These are phyloP conservation scores for Helicostylum pulchrum DNA, from an alignment of 192 early-diverging fungal species.

Conservation along the genomic window DNA sequence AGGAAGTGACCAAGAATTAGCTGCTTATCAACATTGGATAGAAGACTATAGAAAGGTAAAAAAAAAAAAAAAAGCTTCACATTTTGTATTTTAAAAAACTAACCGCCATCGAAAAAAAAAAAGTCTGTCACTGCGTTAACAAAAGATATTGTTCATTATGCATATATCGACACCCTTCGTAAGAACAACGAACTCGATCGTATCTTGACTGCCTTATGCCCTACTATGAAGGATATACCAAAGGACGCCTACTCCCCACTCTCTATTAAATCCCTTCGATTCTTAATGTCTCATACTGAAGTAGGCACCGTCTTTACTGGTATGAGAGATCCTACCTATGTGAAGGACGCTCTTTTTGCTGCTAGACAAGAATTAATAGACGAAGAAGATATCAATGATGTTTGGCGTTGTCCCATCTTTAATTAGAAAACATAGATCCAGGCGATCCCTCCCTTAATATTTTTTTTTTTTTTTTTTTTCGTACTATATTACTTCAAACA, in stretches of 20 bases:
- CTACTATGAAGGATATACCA: constrained; percentile 26
- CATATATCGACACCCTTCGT: constrained; percentile 46
- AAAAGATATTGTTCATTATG: constrained; percentile 41
- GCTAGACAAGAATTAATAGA: constrained; percentile 26
- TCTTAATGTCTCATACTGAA: constrained; percentile 42
- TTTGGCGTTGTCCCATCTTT: constrained; percentile 38
- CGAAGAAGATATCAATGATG: constrained; percentile 31
- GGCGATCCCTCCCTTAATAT: background rate
- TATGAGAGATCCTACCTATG: constrained; percentile 58
- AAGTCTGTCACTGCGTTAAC: constrained; percentile 24
- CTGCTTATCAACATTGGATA: background rate
- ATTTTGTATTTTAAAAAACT: no score
- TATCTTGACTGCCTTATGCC: constrained; percentile 42
- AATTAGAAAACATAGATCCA: background rate
- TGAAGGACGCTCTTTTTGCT: constrained; percentile 51
- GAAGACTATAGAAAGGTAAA: background rate
- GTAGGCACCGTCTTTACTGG: constrained; percentile 60
- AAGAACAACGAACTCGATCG: constrained; percentile 55
- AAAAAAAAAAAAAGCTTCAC: background rate
- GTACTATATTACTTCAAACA: no score
- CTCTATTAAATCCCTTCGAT: constrained; percentile 47
- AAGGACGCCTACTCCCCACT: constrained; percentile 46
- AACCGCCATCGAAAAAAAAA: background rate
- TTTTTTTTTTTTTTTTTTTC: background rate
- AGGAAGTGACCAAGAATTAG: background rate